These are phyloP conservation scores for Barbarea vulgaris DNA, from an alignment of 345 rosid genomes.

Conservation along the genomic window DNA sequence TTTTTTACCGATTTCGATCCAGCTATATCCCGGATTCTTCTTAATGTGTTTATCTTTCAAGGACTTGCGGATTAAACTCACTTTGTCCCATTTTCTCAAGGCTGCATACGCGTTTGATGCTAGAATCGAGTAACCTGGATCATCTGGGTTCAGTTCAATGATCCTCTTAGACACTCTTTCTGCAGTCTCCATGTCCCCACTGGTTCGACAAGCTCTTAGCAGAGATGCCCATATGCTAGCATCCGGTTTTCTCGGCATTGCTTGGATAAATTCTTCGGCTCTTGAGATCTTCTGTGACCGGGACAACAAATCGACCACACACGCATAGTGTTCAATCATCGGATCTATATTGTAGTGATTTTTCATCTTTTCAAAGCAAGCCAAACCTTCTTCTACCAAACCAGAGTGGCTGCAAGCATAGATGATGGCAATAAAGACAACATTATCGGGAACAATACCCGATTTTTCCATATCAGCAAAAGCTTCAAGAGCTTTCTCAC, in stretches of 20 bases:
- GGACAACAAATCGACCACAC: constrained; percentile 59
- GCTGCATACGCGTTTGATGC: constrained; percentile 61
- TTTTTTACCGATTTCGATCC: constrained; percentile 52
- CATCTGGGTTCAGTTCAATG: constrained; percentile 48
- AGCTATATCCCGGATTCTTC: constrained; percentile 59
- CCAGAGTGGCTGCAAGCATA: constrained; percentile 85
- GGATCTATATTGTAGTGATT: constrained; percentile 51
- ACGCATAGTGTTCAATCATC: constrained; percentile 54
- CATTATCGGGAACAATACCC: constrained; percentile 57
- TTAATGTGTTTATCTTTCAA: constrained; percentile 50
- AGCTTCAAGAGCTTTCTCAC: constrained; percentile 55
- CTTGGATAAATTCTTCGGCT: constrained; percentile 53
- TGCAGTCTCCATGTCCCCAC: constrained; percentile 47
- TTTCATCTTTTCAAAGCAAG: constrained; percentile 56
- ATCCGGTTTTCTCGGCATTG: constrained; percentile 62
- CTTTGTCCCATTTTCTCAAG: constrained; percentile 62
- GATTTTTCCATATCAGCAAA: constrained; percentile 54
- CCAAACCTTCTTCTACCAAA: constrained; percentile 66
- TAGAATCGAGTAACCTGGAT: constrained; percentile 59
- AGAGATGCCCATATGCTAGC: constrained; percentile 64
- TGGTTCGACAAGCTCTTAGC: constrained; percentile 57
- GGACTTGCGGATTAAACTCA: constrained; percentile 49
- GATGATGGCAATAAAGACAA: constrained; percentile 58
- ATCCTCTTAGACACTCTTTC: constrained; percentile 49
- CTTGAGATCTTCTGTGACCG: constrained; percentile 47